Percentiles rank a stretch among this genome's conserved stretches.
These are phyloP conservation scores for Penicillium steckii DNA, from an alignment of 495 filamentous ascomycete species.

Conservation along the genomic window DNA sequence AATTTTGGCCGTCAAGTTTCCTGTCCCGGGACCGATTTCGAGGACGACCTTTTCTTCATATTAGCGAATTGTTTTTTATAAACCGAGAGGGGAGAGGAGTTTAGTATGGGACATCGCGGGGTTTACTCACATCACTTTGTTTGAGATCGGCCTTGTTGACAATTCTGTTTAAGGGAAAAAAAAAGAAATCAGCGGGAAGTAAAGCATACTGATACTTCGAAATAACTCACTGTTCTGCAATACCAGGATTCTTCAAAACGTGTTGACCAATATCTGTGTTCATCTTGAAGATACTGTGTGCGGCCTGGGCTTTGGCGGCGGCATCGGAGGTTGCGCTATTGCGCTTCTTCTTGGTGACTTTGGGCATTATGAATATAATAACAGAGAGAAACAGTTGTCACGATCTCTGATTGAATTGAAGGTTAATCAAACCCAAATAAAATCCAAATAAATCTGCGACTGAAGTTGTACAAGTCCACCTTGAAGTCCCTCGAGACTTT, in stretches of 20 bases:
- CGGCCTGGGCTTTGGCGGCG: slow-evolving; percentile 50
- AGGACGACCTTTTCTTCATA: slow-evolving; percentile 54
- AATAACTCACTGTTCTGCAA: slow-evolving; percentile 58
- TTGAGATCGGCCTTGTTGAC: slow-evolving; percentile 86
- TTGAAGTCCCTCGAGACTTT: slow-evolving; percentile 26
- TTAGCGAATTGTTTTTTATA: background rate
- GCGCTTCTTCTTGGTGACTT: slow-evolving; percentile 53
- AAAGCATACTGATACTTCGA: too few species aligned
- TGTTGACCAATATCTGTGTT: slow-evolving; percentile 87
- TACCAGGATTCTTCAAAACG: slow-evolving; percentile 92
- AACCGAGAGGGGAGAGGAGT: background rate
- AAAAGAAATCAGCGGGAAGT: too few species aligned
- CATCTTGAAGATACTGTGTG: slow-evolving; percentile 86
- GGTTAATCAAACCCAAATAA: too few species aligned
- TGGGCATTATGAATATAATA: slow-evolving; percentile 27
- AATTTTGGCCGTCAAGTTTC: slow-evolving; percentile 86
- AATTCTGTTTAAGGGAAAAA: too few species aligned
- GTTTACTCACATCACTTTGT: slow-evolving; percentile 67
- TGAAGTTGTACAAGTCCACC: too few species aligned
- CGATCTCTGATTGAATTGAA: too few species aligned
- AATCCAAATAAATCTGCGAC: too few species aligned
- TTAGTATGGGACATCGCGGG: background rate
- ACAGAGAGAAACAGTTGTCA: background rate
- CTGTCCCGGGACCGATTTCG: slow-evolving; percentile 77
- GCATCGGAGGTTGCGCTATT: slow-evolving; percentile 45